These are phyloP conservation scores for Ziziphus jujuba DNA, from an alignment of 306 rosid genomes.

Conservation along the genomic window DNA sequence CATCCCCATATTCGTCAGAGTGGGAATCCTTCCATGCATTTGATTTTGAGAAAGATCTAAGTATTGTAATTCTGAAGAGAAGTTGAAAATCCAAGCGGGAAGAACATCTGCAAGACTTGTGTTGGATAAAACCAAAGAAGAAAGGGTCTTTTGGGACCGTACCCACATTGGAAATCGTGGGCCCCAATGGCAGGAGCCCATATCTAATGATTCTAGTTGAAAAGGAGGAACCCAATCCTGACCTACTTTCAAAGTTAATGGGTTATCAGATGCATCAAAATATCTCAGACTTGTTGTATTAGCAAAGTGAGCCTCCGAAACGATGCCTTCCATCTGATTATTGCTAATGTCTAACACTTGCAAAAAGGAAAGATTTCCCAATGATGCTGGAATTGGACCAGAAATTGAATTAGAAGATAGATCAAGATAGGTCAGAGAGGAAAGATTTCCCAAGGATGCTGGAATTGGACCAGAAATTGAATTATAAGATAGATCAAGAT, in stretches of 20 bases:
- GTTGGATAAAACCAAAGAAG: background rate
- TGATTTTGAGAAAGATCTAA: background rate
- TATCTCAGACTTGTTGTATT: background rate
- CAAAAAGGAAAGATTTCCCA: background rate
- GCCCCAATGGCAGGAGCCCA: conserved; percentile 15
- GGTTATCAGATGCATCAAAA: background rate
- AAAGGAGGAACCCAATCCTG: conserved; percentile 24
- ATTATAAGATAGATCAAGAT: background rate
- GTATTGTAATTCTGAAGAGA: background rate
- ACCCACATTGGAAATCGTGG: conserved; percentile 20
- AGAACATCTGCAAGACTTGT: background rate
- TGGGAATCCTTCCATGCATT: background rate
- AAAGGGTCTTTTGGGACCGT: background rate
- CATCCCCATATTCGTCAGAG: background rate
- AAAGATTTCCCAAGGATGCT: background rate
- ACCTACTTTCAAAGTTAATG: conserved; percentile 5
- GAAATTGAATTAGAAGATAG: too few relatives aligned
- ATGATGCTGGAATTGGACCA: too few relatives aligned
- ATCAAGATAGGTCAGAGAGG: background rate
- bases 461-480: background rate
- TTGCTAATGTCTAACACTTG: background rate
- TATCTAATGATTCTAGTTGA: rapidly evolving
- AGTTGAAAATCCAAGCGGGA: conserved; percentile 14
- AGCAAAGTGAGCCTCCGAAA: conserved; percentile 25
- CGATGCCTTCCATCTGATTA: conserved; percentile 28